phyloP scores from a whole-genome alignment of 2,329 filamentous ascomycete genomes.

The Emmonsiellopsis sp. region DNA sequence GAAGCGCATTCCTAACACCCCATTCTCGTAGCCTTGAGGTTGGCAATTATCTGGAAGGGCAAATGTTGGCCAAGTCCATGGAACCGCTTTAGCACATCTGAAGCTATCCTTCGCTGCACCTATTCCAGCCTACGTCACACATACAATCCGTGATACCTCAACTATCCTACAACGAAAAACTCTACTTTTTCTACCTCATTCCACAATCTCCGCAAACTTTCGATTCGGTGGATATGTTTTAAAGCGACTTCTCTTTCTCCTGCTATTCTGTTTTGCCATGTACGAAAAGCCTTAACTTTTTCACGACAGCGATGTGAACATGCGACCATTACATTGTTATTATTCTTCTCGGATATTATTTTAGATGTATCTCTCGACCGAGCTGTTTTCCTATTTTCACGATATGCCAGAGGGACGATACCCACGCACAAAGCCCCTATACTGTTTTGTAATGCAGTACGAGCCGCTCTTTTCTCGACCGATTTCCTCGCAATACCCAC shows the following conservation, averaged over 20 bases:
- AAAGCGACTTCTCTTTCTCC: neutral
- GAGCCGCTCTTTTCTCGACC: neutral
- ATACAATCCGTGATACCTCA: too few relatives aligned
- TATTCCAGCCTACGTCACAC: too few relatives aligned
- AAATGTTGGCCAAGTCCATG: too few relatives aligned
- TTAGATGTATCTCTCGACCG: neutral
- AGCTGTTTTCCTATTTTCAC: neutral
- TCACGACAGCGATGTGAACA: constrained; percentile 24
- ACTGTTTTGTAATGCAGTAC: neutral
- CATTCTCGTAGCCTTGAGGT: neutral
- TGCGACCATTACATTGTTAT: constrained; percentile 6
- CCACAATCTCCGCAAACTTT: neutral
- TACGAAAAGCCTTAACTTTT: constrained; percentile 15
- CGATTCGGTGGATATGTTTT: constrained; percentile 1
- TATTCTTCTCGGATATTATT: neutral
- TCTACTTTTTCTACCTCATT: neutral
- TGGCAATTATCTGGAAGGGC: neutral
- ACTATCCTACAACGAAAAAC: too few relatives aligned
- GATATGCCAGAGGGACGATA: neutral
- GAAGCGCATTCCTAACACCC: constrained; percentile 19
- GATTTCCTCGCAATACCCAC: neutral
- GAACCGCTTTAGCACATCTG: too few relatives aligned
- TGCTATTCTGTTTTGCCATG: neutral
- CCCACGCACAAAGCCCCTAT: neutral
- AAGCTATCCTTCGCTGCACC: too few relatives aligned